phyloP scores from a whole-genome alignment of 164 flowering plant species.

The Macadamia tetraphylla region DNA sequence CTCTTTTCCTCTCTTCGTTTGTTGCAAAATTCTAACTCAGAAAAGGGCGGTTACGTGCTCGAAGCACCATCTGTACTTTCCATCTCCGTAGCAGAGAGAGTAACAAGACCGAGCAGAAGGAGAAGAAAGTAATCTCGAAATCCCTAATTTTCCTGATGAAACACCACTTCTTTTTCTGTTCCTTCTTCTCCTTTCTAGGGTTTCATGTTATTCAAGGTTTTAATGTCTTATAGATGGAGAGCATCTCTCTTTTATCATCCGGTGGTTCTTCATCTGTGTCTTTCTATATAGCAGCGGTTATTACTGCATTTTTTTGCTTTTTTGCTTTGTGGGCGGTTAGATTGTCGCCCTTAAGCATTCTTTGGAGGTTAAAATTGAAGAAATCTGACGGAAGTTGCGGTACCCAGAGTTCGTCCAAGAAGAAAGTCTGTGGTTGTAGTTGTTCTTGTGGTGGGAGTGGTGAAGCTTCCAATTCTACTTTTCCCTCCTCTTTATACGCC shows the following conservation, averaged over 20 bases:
- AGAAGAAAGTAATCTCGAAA: not conserved
- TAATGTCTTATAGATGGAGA: conserved; percentile 66
- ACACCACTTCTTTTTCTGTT: not conserved
- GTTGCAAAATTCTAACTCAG: not conserved
- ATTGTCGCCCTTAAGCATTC: conserved; percentile 2
- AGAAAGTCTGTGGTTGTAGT: conserved; percentile 18
- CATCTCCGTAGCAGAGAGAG: not conserved
- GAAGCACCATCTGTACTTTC: not conserved
- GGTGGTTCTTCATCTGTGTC: conserved; percentile 13
- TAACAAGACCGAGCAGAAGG: not conserved
- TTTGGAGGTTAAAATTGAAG: not conserved
- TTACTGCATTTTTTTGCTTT: conserved; percentile 35
- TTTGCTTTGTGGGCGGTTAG: conserved; percentile 31
- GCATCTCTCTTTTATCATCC: conserved; percentile 9
- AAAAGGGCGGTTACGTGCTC: not conserved
- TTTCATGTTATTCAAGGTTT: conserved; percentile 35
- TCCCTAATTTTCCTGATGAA: not conserved
- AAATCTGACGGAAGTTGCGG: not conserved
- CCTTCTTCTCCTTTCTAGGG: conserved; percentile 12
- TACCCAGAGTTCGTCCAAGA: conserved; percentile 4
- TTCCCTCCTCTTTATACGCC: conserved; percentile 7
- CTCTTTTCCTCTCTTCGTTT: not conserved
- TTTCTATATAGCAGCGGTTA: conserved; percentile 23
- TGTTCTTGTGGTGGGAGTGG: conserved; percentile 23
- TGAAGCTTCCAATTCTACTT: not conserved